These are phyloP conservation scores for Tetrapisispora fleetii DNA, from an alignment of 805 yeast genomes.

Conservation along the genomic window DNA sequence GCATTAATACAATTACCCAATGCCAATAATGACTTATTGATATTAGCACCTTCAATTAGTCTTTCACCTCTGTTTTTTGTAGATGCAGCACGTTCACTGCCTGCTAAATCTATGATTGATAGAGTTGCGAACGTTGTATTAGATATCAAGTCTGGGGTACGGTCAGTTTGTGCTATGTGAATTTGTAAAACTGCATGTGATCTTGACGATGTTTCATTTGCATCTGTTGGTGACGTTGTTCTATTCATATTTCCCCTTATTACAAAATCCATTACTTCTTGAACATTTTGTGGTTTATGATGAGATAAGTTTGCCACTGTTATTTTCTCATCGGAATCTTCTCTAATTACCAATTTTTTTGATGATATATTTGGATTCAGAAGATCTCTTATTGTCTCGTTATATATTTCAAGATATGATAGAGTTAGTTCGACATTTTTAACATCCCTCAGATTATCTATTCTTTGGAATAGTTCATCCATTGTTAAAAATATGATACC, in stretches of 20 bases:
- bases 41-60: constrained; percentile 85
- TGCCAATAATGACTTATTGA: constrained; percentile 79
- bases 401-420: constrained; percentile 80
- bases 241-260: constrained; percentile 63
- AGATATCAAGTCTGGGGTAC: constrained; percentile 51
- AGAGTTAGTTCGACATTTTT: constrained; percentile 51
- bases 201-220: constrained; percentile 82
- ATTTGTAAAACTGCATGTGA: constrained; percentile 91
- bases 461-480: constrained; percentile 58
- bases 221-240: constrained; percentile 80
- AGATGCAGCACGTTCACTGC: constrained; percentile 88
- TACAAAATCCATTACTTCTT: constrained; percentile 72
- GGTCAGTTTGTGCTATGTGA: constrained; percentile 47
- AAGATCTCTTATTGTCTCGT: constrained; percentile 78
- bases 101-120: constrained; percentile 86
- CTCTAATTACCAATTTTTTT: constrained; percentile 52
- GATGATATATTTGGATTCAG: constrained; percentile 44
- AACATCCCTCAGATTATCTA: constrained; percentile 46
- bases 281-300: constrained; percentile 51
- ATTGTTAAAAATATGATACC: constrained; percentile 74
- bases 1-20: constrained; percentile 93
- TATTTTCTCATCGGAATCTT: constrained; percentile 52
- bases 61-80: constrained; percentile 77
- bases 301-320: constrained; percentile 61
- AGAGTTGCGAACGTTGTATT: constrained; percentile 69